phyloP scores from a whole-genome alignment of 768 basidiomycete species.

The Lyophyllum shimeji region DNA sequence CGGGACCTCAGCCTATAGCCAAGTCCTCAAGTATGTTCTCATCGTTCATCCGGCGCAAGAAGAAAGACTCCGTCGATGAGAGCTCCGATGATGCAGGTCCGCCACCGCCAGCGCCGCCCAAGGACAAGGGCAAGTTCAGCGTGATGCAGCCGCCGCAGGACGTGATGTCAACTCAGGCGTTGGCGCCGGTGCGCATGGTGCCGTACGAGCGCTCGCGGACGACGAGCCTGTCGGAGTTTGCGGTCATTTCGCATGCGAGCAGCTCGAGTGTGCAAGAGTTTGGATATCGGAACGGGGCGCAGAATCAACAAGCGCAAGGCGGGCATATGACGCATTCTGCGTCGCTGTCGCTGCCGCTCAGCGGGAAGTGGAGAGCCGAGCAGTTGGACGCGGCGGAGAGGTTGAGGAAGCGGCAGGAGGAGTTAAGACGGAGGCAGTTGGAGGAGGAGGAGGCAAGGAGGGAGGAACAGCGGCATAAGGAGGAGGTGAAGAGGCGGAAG shows the following conservation, averaged over 20 bases:
- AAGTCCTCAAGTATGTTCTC: slow-evolving; percentile 31
- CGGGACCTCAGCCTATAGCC: slow-evolving; percentile 16
- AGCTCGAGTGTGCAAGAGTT: slow-evolving; percentile 30
- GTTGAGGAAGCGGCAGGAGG: slow-evolving; percentile 29
- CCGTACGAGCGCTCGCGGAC: slow-evolving; percentile 25
- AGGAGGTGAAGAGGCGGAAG: slow-evolving; percentile 38
- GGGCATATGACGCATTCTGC: slow-evolving; percentile 5
- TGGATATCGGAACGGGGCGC: slow-evolving; percentile 16
- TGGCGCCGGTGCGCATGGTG: slow-evolving; percentile 12
- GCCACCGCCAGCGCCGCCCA: slow-evolving; percentile 50
- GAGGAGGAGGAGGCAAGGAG: slow-evolving; percentile 42
- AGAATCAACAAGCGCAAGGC: neutral
- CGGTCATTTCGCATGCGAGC: slow-evolving; percentile 34
- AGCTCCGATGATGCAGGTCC: slow-evolving; percentile 28
- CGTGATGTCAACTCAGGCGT: slow-evolving; percentile 17
- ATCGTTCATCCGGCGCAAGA: slow-evolving; percentile 41
- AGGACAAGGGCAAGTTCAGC: slow-evolving; percentile 33
- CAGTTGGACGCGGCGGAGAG: slow-evolving; percentile 33
- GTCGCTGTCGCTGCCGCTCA: slow-evolving; percentile 27
- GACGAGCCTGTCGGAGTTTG: slow-evolving; percentile 40
- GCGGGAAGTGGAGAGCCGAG: slow-evolving; percentile 36
- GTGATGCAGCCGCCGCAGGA: slow-evolving; percentile 8
- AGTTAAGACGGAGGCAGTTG: slow-evolving; percentile 25
- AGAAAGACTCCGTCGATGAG: slow-evolving; percentile 26
- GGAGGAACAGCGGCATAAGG: slow-evolving; percentile 46